Evolutionary conservation across 306 rosid species (phyloP).

Genomic region (Cicer judaicum): DNA sequence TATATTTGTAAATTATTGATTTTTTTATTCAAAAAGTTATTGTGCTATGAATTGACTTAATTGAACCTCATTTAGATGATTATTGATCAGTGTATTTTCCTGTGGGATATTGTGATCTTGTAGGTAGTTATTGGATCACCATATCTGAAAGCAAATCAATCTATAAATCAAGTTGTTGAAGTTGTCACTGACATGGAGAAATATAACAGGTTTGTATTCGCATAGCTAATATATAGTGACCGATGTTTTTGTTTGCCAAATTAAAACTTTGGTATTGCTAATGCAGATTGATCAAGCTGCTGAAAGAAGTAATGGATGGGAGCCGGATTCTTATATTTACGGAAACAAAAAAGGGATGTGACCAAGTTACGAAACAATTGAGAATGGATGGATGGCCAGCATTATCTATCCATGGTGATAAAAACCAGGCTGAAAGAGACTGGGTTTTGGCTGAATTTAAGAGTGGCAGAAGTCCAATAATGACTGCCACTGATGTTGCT

Average conservation of each 20-base stretch:
- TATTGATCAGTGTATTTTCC: slow-evolving; percentile 32
- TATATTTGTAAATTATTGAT: neutral
- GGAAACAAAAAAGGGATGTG: slow-evolving; percentile 96
- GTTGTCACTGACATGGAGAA: slow-evolving; percentile 76
- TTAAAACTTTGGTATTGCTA: slow-evolving; percentile 39
- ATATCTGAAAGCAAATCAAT: slow-evolving; percentile 87
- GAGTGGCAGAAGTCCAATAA: slow-evolving; percentile 94
- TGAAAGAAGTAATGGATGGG: slow-evolving; percentile 75
- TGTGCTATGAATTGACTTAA: slow-evolving; percentile 20
- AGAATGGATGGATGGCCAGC: slow-evolving; percentile 99
- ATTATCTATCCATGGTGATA: slow-evolving; percentile 95
- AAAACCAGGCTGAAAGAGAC: slow-evolving; percentile 93
- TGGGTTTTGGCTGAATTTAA: slow-evolving; percentile 99
- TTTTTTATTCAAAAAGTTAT: neutral
- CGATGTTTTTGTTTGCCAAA: slow-evolving; percentile 24
- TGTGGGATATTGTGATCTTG: slow-evolving; percentile 28
- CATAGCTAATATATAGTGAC: neutral
- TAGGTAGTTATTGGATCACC: slow-evolving; percentile 87
- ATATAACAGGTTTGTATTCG: slow-evolving; percentile 77
- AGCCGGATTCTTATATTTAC: slow-evolving; percentile 82
- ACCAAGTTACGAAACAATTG: slow-evolving; percentile 87
- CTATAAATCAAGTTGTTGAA: slow-evolving; percentile 87
- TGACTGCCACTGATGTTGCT: slow-evolving; percentile 99
- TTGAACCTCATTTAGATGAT: slow-evolving; percentile 16
- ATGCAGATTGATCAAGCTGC: slow-evolving; percentile 81